Conservation (phyloP, 208 protist species). For the Entamoeba histolytica region DNA sequence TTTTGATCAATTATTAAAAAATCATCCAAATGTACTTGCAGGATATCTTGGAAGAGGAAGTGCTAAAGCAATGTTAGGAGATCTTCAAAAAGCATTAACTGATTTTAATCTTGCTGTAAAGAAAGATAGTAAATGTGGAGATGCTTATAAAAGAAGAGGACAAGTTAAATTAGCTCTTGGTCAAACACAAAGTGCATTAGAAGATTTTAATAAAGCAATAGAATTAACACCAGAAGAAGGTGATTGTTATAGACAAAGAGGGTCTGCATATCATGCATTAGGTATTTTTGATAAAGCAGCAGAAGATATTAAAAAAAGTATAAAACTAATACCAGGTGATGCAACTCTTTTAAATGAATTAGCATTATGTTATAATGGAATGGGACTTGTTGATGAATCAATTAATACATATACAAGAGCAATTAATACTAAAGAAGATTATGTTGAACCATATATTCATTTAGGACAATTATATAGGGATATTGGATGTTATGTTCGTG, state of each 20-base stretch:
- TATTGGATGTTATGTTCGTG: conserved; percentile 12
- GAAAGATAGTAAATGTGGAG: neutral
- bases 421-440: conserved; percentile 22
- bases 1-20: neutral
- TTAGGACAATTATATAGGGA: conserved; percentile 34
- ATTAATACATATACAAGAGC: conserved; percentile 14
- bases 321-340: conserved; percentile 1
- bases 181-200: neutral
- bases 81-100: neutral
- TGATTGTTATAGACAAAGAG: conserved; percentile 27
- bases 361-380: conserved; percentile 27
- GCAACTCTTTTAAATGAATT: conserved; percentile 33
- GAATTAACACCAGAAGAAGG: neutral
- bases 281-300: conserved; percentile 29
- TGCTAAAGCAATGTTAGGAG: neutral
- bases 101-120: neutral
- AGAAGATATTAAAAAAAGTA: conserved; percentile 23
- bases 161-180: neutral
- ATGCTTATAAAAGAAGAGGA: neutral
- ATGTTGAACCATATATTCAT: conserved; percentile 29
- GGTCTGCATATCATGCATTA: conserved; percentile 24
- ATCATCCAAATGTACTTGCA: neutral
- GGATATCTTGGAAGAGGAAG: neutral
- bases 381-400: conserved; percentile 23
- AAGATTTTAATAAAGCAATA: conserved; percentile 22